Base-by-base conservation (phyloP, 2,329 filamentous ascomycete genomes). In the Ophiostoma sp. region DNA sequence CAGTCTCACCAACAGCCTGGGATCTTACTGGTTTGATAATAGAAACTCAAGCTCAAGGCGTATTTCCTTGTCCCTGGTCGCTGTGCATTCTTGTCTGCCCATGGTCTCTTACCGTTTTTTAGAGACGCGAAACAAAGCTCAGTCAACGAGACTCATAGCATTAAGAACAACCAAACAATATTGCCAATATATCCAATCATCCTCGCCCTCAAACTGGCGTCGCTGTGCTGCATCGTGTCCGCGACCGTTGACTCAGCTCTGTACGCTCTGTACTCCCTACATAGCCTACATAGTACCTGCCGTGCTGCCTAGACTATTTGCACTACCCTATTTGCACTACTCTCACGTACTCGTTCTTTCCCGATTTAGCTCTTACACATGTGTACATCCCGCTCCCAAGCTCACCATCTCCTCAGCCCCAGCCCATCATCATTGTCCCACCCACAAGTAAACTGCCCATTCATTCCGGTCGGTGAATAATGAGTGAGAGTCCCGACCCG, bases 301-400 rank as follows among this genome's bases (percentile, higher is more conserved):
- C 52, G 52, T 35, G 31, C 35, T 62, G 57, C 57, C 57, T 35
- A 15, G 13, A 35, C 27, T 48, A 62, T 62, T 31, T 62, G 57
- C 57, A 33, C 57, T 31, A 17, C 27, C 23, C 31, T 36, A 36
- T 33, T 36, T n/a, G 60, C 27, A 33, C 57, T 62, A 20, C 54
- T 57, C 10, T 57, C 52, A 23, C 52, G 52, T 57, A 57, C 52
- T 62, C 62, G 31, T 33, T 36, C 62, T 65, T 65, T 65, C 62
- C 62, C 62, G 62, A 65, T 65, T 65, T 65, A 65, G 62, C 62
- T 65, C 33, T 65, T 65, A 65, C 62, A 65, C 33, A 31, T 31
- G 27, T 31, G 27, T 31, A 41, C 39, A 13, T 39, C 20, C 11
- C 62, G 20, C 35, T 17, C 52, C n/a, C 23, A 13, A 57, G 52